Evolutionary conservation across 257 asterid genomes (phyloP).

Genomic region (Plantago ovata): DNA sequence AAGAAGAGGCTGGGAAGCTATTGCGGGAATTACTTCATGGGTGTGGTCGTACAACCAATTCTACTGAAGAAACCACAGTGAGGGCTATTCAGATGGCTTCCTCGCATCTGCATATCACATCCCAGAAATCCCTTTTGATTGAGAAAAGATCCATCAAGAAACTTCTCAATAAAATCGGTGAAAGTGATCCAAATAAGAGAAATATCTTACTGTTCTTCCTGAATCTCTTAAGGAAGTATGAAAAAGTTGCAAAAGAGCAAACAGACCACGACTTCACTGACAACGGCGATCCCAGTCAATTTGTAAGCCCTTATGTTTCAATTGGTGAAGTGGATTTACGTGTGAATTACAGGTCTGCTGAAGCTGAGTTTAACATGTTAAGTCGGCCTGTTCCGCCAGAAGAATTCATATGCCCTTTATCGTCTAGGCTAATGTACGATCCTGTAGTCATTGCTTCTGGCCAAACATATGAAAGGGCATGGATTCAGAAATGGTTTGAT

Average conservation of each 20-base stretch:
- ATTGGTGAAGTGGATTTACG: conserved; percentile 38
- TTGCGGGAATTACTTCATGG: conserved; percentile 55
- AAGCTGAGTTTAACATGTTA: conserved; percentile 32
- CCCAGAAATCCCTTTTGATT: conserved; percentile 56
- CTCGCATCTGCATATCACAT: conserved; percentile 48
- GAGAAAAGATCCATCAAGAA: conserved; percentile 71
- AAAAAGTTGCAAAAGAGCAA: conserved; percentile 36
- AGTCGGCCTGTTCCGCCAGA: conserved; percentile 48
- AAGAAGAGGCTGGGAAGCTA: conserved; percentile 69
- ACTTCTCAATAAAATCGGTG: conserved; percentile 45
- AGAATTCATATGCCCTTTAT: conserved; percentile 72
- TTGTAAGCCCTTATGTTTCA: conserved; percentile 22
- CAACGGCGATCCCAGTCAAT: conserved; percentile 26
- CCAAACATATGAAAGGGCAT: conserved; percentile 69
- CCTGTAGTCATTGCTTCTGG: conserved; percentile 91
- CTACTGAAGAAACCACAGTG: conserved; percentile 41
- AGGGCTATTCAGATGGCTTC: conserved; percentile 49
- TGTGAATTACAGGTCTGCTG: conserved; percentile 26
- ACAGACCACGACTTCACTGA: conserved; percentile 27
- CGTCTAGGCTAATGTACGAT: conserved; percentile 71
- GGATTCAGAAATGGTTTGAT: conserved; percentile 88
- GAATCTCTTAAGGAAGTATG: conserved; percentile 55
- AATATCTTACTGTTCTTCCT: conserved; percentile 53
- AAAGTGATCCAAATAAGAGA: conserved; percentile 41
- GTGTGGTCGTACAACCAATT: conserved; percentile 42